phyloP scores from a whole-genome alignment of 441 rosid genomes.

The Syzygium syzygioides region DNA sequence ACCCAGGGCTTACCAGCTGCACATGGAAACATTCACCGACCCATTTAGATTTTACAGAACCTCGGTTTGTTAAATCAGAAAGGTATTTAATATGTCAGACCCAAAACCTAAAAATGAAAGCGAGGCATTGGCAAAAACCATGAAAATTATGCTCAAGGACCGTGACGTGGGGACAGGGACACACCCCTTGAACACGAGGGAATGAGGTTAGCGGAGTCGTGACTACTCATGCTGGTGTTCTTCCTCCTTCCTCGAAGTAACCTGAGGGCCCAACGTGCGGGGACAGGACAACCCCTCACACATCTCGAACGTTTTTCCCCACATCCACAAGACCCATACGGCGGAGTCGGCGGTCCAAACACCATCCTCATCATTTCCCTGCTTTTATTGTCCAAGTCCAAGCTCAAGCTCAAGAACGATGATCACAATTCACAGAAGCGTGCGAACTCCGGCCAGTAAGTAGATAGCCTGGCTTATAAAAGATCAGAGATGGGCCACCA shows the following conservation, averaged over 20 bases:
- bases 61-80: neutral
- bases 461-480: neutral
- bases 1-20: constrained; percentile 67
- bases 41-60: neutral
- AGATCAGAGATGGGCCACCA: neutral
- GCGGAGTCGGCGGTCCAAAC: neutral
- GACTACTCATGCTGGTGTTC: neutral
- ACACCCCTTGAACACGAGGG: neutral
- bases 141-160: neutral
- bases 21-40: neutral
- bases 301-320: neutral
- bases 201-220: neutral
- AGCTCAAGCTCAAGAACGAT: neutral
- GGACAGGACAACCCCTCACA: neutral
- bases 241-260: neutral
- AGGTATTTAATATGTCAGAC: neutral
- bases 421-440: neutral
- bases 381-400: neutral
- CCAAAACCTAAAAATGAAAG: neutral
- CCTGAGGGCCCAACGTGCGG: neutral
- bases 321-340: neutral
- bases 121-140: neutral
- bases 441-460: neutral
- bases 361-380: neutral
- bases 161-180: neutral